A percentile compares a stretch with the other conserved stretches of the same genome.
Evolutionary conservation across 2,329 filamentous ascomycete genomes (phyloP).

Genomic region (Penicillium occitanis): DNA sequence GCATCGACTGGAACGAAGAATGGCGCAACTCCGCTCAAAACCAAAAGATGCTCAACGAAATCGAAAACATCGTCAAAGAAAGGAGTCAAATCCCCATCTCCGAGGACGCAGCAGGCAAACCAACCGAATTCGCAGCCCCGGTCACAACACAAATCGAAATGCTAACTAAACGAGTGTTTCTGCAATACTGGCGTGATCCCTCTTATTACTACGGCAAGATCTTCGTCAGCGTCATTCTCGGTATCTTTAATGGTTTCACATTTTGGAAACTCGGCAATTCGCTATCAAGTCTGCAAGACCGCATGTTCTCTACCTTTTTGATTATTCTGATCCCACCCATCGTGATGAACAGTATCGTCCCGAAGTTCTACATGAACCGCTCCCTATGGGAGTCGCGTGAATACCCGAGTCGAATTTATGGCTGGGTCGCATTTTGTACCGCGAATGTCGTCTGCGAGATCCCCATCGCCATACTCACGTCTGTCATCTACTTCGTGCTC

Average conservation of each 20-base stretch:
- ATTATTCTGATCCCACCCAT: slow-evolving; percentile 67
- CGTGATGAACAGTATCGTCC: slow-evolving; percentile 70
- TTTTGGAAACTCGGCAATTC: slow-evolving; percentile 69
- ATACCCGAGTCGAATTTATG: slow-evolving; percentile 71
- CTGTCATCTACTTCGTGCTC: slow-evolving; percentile 67
- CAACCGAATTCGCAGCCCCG: slow-evolving; percentile 65
- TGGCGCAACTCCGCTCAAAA: slow-evolving; percentile 68
- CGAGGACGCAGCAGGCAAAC: slow-evolving; percentile 37
- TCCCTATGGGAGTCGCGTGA: slow-evolving; percentile 72
- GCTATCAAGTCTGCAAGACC: slow-evolving; percentile 69
- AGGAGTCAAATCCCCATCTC: slow-evolving; percentile 50
- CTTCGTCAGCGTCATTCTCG: slow-evolving; percentile 68
- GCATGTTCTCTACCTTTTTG: slow-evolving; percentile 72
- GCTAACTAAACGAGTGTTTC: slow-evolving; percentile 69
- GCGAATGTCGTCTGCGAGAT: slow-evolving; percentile 73
- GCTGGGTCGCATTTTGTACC: slow-evolving; percentile 73
- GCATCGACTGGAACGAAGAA: slow-evolving; percentile 71
- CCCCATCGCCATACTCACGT: slow-evolving; percentile 64
- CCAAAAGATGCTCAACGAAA: slow-evolving; percentile 60
- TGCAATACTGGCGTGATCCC: slow-evolving; percentile 72
- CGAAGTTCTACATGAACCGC: slow-evolving; percentile 75
- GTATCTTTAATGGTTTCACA: slow-evolving; percentile 77
- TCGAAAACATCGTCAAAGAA: slow-evolving; percentile 61
- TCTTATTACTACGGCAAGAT: slow-evolving; percentile 76
- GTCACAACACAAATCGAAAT: slow-evolving; percentile 62